Conservation (phyloP, 2,329 filamentous ascomycete species). For the Colletotrichum filicis region DNA sequence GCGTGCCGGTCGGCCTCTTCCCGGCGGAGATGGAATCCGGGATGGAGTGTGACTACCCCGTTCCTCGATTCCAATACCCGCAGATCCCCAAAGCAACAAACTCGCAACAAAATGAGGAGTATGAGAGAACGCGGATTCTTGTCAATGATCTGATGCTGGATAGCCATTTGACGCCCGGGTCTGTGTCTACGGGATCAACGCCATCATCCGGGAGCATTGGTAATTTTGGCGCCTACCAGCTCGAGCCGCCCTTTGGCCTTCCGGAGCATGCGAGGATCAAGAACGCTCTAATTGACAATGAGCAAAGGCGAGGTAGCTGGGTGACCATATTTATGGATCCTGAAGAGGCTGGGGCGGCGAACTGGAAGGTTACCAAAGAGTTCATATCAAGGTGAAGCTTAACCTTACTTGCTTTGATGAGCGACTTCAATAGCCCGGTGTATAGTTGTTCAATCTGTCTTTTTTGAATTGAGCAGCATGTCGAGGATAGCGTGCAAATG, state of each 20-base stretch:
- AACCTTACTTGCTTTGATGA: background rate
- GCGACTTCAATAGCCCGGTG: background rate
- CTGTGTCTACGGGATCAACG: conserved; percentile 5
- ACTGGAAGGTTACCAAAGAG: conserved; percentile 45
- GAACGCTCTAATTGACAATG: conserved; percentile 43
- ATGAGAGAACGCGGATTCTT: background rate
- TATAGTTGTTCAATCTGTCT: background rate
- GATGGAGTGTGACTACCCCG: background rate
- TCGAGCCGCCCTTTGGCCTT: conserved; percentile 43
- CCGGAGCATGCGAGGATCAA: conserved; percentile 42
- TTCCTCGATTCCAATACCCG: conserved; percentile 6
- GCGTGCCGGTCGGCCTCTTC: background rate
- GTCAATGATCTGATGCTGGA: background rate
- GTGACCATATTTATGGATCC: conserved; percentile 44
- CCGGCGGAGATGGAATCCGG: background rate
- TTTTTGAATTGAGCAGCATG: background rate
- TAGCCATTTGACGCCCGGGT: conserved; percentile 8
- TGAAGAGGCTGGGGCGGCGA: conserved; percentile 30
- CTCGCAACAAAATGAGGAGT: background rate
- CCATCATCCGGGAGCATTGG: background rate
- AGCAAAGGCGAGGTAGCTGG: conserved; percentile 40
- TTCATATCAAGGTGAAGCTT: conserved; percentile 42
- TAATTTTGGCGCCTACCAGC: conserved; percentile 16
- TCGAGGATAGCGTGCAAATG: too few species aligned
- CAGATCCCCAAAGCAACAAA: conserved; percentile 6